Evolutionary conservation across 805 yeast species (phyloP), one percentile per base, ranked within the genome.

Genomic region (Saturnispora mendoncae): DNA sequence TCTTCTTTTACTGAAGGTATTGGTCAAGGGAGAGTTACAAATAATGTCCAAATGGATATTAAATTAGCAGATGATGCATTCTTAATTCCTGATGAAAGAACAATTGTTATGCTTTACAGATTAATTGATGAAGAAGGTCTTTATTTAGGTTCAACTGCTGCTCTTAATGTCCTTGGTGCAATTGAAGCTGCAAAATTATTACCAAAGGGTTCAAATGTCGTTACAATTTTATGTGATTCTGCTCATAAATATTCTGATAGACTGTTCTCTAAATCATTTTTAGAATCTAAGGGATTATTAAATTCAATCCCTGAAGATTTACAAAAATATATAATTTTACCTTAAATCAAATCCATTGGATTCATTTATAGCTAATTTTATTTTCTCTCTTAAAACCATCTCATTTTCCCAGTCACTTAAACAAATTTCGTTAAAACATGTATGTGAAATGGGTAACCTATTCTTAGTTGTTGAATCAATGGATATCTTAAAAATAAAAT

Each of bases 1-100:
- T 76, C 85, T 3, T 82, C 94, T 0, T 86, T 88, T 61, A 88
- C 96, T 23, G 97, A 88, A 65, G 97, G 97, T 25, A 86, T 88
- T 64, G 97, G 97, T 23, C 97, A 88, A 64, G 95, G 95, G 36
- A 73, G 97, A 53, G 81, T 88, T 53, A 88, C 96, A 5, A 81
- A 74, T 48, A 88, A 88, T 60, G 69, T 88, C 60, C 68, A 68
- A 14, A 82, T 76, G 33, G 95, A 85, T 47, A 65, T 86, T 23
- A 80, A 70, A 7, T 59, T 79, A 25, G 69, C 85, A 28, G 96
- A 88, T 56, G 94, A 80, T 51, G 94, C 96, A 1, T 61, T 84
- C 37, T 71, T 74, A 49, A 76, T 88, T 39, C 75, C 87, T 2
- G 97, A 88, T 62, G 81, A 72, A 43, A 82, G 80, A 47, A 72